Evolutionary conservation across 2,329 filamentous ascomycete species (phyloP), one percentile per base, ranked within the genome.

Genomic region (Hypoxylon sp.): DNA sequence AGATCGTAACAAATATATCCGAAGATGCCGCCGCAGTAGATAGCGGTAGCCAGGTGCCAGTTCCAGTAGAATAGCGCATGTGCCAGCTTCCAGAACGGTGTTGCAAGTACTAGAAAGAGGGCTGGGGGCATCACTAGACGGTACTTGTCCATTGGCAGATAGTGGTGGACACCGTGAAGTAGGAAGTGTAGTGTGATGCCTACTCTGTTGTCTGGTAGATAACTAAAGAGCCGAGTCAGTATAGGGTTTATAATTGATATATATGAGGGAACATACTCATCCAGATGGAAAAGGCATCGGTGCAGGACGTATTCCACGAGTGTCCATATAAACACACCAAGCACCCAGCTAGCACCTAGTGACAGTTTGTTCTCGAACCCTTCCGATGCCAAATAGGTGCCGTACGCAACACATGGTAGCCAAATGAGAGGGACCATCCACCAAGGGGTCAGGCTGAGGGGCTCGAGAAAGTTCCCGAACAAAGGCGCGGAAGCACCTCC

Each of bases 381-480:
- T 67, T 87, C 79, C 33, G 84, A 84, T 10, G 93, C 90, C 19
- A 92, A 74, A 68, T 86, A 88, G 10, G 90, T 88, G 26, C 92
- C 94, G 77, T 94, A 97, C 9, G 84, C 75, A 46, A 97, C 87
- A 17, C 85, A 87, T n/a, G 96, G 96, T 46, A 96, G 79, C 96
- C 96, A 99, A 1, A 97, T 67, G 0, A 85, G 85, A 2, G 96
- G 96, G 10, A 99, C 86, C 48, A 97, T 80, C 89, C 91, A 99
- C 96, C 96, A 99, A 1, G 96, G 89, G 2, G 96, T 99, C 85
- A 94, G 92, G 80, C 91, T 94, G 66, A 99, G 83, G n/a, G 96
- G 96, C 82, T 99, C 96, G n/a, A 99, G 85, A 80, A 99, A 97
- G 82, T 99, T 98, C 67, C 96, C 96, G 81, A 99, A 99, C 24